These are phyloP conservation scores for Penicillium olsonii DNA, from an alignment of 2,329 filamentous ascomycete genomes.

Conservation along the genomic window DNA sequence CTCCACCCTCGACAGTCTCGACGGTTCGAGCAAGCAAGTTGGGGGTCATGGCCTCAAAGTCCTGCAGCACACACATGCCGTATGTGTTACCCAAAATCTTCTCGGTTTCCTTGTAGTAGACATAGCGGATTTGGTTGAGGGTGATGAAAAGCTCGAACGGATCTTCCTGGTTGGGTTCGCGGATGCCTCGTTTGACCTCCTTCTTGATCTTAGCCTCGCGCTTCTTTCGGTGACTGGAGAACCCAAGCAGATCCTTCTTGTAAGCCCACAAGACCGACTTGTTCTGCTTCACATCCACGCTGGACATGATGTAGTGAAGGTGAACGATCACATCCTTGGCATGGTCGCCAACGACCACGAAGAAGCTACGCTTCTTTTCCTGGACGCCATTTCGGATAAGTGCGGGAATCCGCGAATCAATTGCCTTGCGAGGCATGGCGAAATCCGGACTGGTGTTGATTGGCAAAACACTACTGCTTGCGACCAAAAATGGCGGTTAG, in stretches of 20 bases:
- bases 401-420: slow-evolving; percentile 86
- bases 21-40: slow-evolving; percentile 92
- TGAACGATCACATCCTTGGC: slow-evolving; percentile 97
- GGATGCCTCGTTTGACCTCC: slow-evolving; percentile 90
- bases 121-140: slow-evolving; percentile 95
- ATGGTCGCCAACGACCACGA: slow-evolving; percentile 91
- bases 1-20: slow-evolving; percentile 96
- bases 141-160: slow-evolving; percentile 97
- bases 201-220: slow-evolving; percentile 98
- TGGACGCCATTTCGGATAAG: slow-evolving; percentile 87
- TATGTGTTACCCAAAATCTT: slow-evolving; percentile 98
- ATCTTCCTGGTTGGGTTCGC: slow-evolving; percentile 89
- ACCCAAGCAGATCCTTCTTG: slow-evolving; percentile 94
- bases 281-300: slow-evolving; percentile 86
- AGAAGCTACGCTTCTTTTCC: slow-evolving; percentile 97
- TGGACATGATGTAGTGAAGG: slow-evolving; percentile 89
- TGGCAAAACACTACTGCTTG: slow-evolving; percentile 8
- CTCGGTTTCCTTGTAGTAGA: slow-evolving; percentile 99
- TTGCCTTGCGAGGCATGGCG: slow-evolving; percentile 52
- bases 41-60: slow-evolving; percentile 97
- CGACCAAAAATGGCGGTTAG: slow-evolving; percentile 11
- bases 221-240: slow-evolving; percentile 96
- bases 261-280: slow-evolving; percentile 98
- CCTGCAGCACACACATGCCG: slow-evolving; percentile 96
- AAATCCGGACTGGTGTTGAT: slow-evolving; percentile 11